phyloP scores from a whole-genome alignment of 2,329 filamentous ascomycete genomes.

The Canariomyces notabilis region DNA sequence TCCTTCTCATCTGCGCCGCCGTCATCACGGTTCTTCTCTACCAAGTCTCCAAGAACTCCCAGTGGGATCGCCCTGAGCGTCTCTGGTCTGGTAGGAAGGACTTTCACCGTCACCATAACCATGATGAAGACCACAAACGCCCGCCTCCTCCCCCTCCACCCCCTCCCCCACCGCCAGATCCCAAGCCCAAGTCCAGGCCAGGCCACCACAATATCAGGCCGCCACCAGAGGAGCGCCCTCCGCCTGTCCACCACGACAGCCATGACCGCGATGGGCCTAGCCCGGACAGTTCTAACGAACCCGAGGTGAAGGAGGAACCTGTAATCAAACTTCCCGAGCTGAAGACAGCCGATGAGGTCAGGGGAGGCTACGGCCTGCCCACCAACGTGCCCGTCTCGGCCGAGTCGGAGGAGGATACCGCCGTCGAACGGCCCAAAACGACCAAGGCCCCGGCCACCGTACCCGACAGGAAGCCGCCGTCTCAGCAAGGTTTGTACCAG shows the following conservation, averaged over 20 bases:
- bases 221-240: not conserved
- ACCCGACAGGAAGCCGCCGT: conserved; percentile 28
- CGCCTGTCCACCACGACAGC: conserved; percentile 5
- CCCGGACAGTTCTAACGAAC: no score
- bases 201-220: not conserved
- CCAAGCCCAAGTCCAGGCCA: not conserved
- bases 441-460: conserved; percentile 27
- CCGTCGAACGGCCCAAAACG: conserved; percentile 5
- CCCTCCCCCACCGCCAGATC: conserved; percentile 6
- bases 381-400: conserved; percentile 19
- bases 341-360: conserved; percentile 26
- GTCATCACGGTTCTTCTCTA: conserved; percentile 52
- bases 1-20: conserved; percentile 52
- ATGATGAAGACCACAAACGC: conserved; percentile 3
- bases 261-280: no score
- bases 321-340: conserved; percentile 27
- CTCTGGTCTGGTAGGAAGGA: conserved; percentile 16
- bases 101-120: conserved; percentile 6
- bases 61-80: conserved; percentile 26
- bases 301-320: conserved; percentile 4
- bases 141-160: no score
- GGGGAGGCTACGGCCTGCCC: conserved; percentile 27
- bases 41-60: conserved; percentile 41
- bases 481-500: conserved; percentile 20
- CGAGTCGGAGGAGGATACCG: not conserved